Conservation (phyloP, 139 green algal genomes). For the Chlamydomonas sphaeroides region DNA sequence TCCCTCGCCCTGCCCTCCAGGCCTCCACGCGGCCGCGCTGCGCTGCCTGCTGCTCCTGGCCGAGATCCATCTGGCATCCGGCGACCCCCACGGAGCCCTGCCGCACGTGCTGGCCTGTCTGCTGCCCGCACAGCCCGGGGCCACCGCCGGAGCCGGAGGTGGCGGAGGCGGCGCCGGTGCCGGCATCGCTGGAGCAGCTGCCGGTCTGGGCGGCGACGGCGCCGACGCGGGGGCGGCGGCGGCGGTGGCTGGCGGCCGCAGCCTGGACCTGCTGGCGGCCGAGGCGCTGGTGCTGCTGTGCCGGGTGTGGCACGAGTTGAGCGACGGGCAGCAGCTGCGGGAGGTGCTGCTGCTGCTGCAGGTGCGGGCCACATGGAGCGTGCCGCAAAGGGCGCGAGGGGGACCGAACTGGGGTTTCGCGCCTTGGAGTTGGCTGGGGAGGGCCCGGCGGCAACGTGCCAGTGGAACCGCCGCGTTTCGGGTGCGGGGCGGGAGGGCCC, state of each 20-base stretch:
- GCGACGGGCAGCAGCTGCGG: constrained; percentile 23
- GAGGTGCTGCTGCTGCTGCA: constrained; percentile 52
- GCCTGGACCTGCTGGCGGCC: constrained; percentile 58
- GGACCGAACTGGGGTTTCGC: not conserved
- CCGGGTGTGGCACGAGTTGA: constrained; percentile 40
- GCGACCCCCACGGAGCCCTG: constrained; percentile 51
- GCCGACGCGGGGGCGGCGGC: not conserved
- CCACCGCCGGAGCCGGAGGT: no score
- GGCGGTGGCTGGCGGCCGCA: constrained; percentile 32
- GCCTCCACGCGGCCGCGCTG: constrained; percentile 43
- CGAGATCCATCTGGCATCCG: constrained; percentile 51
- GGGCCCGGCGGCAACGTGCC: not conserved
- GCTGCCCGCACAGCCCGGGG: constrained; percentile 26
- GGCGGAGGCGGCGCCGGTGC: not conserved
- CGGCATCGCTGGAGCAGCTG: not conserved
- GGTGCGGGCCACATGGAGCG: not conserved
- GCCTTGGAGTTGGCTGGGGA: not conserved
- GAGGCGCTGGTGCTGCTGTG: constrained; percentile 56
- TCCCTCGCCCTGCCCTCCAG: not conserved
- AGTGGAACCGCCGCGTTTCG: no score
- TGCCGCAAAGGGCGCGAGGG: not conserved
- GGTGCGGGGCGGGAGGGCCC: not conserved
- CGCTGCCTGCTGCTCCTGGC: constrained; percentile 65
- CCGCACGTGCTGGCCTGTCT: constrained; percentile 58
- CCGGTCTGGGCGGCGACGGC: not conserved